Percentiles rank a stretch among this genome's conserved stretches.
Conservation (phyloP, 2,329 filamentous ascomycete genomes). For the Scorias spongiosa region DNA sequence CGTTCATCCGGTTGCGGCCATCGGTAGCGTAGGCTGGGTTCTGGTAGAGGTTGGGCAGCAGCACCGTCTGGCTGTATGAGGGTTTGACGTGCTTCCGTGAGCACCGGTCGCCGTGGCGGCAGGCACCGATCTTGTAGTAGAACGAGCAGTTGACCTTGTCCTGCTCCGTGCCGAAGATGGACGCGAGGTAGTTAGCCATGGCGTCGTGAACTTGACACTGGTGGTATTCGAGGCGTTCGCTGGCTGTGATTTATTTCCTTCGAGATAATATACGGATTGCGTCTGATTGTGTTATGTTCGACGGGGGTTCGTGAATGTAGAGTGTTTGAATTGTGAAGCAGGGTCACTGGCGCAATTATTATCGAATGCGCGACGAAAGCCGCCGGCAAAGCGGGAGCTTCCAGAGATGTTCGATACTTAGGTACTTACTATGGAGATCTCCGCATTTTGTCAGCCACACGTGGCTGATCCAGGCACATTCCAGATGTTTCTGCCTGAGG, state of each 20-base stretch:
- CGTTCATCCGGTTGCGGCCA: conserved; percentile 69
- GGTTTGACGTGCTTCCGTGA: conserved; percentile 98
- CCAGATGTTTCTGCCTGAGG: background rate
- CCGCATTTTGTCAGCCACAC: background rate
- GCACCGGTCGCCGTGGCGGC: conserved; percentile 95
- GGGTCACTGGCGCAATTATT: too few relatives aligned
- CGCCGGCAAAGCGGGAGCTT: too few relatives aligned
- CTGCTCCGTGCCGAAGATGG: conserved; percentile 98
- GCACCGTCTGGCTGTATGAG: conserved; percentile 91
- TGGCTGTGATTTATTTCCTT: too few relatives aligned
- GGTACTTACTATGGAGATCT: background rate
- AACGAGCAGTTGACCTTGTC: conserved; percentile 99
- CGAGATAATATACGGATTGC: too few relatives aligned
- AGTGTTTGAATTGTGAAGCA: too few relatives aligned
- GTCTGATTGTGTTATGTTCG: too few relatives aligned
- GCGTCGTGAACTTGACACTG: conserved; percentile 6
- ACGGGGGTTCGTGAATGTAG: too few relatives aligned
- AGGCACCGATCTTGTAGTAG: conserved; percentile 99
- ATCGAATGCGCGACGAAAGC: too few relatives aligned
- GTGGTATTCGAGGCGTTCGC: background rate
- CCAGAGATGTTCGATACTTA: too few relatives aligned
- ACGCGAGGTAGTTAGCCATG: conserved; percentile 97
- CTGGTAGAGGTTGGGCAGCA: conserved; percentile 97
- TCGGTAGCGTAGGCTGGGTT: conserved; percentile 76
- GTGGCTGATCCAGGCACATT: background rate